Base-by-base conservation (phyloP, 345 rosid genomes). In the Eutrema japonicum region DNA sequence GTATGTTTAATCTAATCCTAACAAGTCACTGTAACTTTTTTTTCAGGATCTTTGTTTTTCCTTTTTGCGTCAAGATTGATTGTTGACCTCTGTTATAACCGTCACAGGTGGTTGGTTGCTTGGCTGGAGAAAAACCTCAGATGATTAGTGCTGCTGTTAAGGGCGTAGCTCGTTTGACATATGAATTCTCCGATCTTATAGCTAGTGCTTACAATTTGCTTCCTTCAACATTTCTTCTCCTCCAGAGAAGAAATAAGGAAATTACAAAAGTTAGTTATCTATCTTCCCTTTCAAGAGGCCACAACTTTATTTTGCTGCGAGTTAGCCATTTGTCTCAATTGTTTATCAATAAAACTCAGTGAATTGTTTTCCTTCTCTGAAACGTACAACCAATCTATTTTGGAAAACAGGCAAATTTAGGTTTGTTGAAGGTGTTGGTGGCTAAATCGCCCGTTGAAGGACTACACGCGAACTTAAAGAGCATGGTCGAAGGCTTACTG, bases 61-160 rank as follows among this genome's bases (percentile, higher is more conserved):
- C 18, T 50, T 64, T 65, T 26, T 63, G 8, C 12, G 7, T 55
- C 52, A 59, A 52, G 26, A 35, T 42, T 43, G 41, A 38, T 60
- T 70, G 32, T 55, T 40, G 33, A 76, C 14, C 48, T 71, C 37
- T 71, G 66, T 50, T 51, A 10, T 49, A 29, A 50, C 45, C 8
- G 36, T 63, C 68, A 30, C 79, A 95, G 99, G 90, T 92, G 52
- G 99, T 97, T 80, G 96, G 94, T 78, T 92, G 97, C 54, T 66
- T 95, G 84, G 97, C 96, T 43, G 93, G 96, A 72, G 94, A 92
- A 79, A 84, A 86, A 80, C 98, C 99, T 65, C 94, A 92, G 78
- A 86, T 92, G 96, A 86, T 95, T 74, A 95, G 98, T 85, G 98
- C 98, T 72, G 97, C 98, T 14, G 86, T 87, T 61, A 95, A 87